These are phyloP conservation scores for Emydomyces testavorans DNA, from an alignment of 2,329 filamentous ascomycete genomes.

Conservation along the genomic window DNA sequence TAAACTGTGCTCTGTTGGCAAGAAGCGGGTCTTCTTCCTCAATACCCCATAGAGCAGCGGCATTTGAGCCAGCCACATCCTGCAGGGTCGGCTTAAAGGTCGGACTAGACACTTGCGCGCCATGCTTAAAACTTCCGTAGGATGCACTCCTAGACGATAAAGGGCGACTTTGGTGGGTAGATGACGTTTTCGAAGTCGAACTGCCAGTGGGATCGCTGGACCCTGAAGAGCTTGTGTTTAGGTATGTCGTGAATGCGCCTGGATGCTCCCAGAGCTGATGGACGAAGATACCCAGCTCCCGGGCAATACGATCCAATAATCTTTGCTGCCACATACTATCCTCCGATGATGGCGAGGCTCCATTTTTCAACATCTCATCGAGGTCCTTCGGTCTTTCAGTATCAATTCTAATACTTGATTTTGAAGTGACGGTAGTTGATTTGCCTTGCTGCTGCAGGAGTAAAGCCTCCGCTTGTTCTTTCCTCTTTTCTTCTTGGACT, in stretches of 20 bases:
- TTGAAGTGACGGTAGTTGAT: neutral
- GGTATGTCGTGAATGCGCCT: conserved; percentile 76
- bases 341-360: conserved; percentile 21
- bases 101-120: conserved; percentile 28
- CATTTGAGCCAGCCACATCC: conserved; percentile 30
- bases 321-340: conserved; percentile 41
- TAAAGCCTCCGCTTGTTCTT: neutral
- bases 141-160: conserved; percentile 16
- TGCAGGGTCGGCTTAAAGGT: conserved; percentile 42
- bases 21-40: conserved; percentile 45
- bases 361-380: conserved; percentile 26
- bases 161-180: conserved; percentile 11
- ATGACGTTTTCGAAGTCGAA: conserved; percentile 37
- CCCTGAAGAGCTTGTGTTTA: conserved; percentile 48
- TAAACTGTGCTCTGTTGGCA: conserved; percentile 4
- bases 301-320: conserved; percentile 71
- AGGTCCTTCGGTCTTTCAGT: conserved; percentile 19
- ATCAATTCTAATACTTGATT: conserved; percentile 8
- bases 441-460: neutral
- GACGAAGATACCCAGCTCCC: conserved; percentile 73
- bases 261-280: conserved; percentile 76
- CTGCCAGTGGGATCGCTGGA: conserved; percentile 69
- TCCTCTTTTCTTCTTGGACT: conserved; percentile 19
- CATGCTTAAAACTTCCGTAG: conserved; percentile 18
- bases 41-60: conserved; percentile 55